Evolutionary conservation across 2,329 filamentous ascomycete species (phyloP).

Genomic region (Drechslera avenae): DNA sequence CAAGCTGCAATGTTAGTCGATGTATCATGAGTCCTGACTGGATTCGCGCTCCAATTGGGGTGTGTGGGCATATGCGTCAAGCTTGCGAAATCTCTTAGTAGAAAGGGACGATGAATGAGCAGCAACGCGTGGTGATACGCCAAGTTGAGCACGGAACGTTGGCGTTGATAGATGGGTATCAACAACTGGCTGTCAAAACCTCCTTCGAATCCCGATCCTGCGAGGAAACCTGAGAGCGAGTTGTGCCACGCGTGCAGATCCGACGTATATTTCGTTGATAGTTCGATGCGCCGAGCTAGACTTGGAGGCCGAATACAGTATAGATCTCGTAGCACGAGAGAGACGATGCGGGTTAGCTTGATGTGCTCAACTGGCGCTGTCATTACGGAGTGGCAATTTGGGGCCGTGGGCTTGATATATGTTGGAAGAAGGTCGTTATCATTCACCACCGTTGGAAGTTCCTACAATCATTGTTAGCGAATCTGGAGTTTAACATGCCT

Average conservation of each 20-base stretch:
- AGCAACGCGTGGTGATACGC: slow-evolving; percentile 63
- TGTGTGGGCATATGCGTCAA: slow-evolving; percentile 40
- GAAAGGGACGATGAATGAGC: slow-evolving; percentile 60
- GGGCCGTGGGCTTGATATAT: slow-evolving; percentile 36
- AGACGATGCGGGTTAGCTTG: slow-evolving; percentile 53
- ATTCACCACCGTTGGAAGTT: slow-evolving; percentile 43
- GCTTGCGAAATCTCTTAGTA: slow-evolving; percentile 53
- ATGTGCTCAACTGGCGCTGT: slow-evolving; percentile 54
- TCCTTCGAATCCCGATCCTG: slow-evolving; percentile 44
- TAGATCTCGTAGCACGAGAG: slow-evolving; percentile 52
- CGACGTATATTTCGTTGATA: slow-evolving; percentile 51
- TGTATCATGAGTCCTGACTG: slow-evolving; percentile 20
- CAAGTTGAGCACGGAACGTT: slow-evolving; percentile 60
- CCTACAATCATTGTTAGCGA: slow-evolving; percentile 27
- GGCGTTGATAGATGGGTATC: slow-evolving; percentile 58
- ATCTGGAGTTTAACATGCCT: background rate
- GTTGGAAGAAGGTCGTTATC: slow-evolving; percentile 39
- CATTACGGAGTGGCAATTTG: slow-evolving; percentile 49
- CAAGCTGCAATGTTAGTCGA: slow-evolving; percentile 52
- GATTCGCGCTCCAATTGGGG: slow-evolving; percentile 17
- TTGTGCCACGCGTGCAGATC: slow-evolving; percentile 55
- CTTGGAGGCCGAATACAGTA: slow-evolving; percentile 49
- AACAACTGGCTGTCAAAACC: slow-evolving; percentile 51
- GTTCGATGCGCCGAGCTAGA: slow-evolving; percentile 39
- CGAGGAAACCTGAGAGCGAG: slow-evolving; percentile 52